Evolutionary conservation across 2,329 filamentous ascomycete species (phyloP).

Genomic region (Truncatella angustata): DNA sequence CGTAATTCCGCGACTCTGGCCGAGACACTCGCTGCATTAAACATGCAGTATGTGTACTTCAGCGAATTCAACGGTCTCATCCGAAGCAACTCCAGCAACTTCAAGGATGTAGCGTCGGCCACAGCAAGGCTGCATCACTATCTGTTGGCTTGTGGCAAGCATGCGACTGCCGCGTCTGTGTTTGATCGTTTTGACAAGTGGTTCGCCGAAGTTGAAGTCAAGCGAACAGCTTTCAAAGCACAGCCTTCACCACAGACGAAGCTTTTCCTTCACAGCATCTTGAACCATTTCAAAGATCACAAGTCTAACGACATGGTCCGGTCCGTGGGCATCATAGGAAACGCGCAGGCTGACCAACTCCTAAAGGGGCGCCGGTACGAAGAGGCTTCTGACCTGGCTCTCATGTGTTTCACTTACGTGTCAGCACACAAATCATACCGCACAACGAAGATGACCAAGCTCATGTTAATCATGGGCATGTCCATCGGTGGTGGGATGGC

Average conservation of each 20-base stretch:
- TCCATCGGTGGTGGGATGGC: conserved; percentile 33
- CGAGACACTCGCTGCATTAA: conserved; percentile 40
- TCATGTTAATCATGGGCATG: conserved; percentile 33
- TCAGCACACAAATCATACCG: conserved; percentile 28
- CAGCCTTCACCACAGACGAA: conserved; percentile 22
- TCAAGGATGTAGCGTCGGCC: conserved; percentile 33
- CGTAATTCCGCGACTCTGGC: conserved; percentile 31
- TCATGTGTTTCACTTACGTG: conserved; percentile 31
- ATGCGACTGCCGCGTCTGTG: conserved; percentile 22
- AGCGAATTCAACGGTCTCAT: conserved; percentile 35
- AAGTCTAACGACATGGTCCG: conserved; percentile 31
- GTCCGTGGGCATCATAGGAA: conserved; percentile 34
- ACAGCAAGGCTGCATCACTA: conserved; percentile 33
- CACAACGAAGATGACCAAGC: conserved; percentile 27
- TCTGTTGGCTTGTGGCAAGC: conserved; percentile 24
- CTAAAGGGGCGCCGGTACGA: conserved; percentile 28
- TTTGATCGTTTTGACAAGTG: conserved; percentile 29
- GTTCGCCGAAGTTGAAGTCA: conserved; percentile 30
- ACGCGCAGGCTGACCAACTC: conserved; percentile 24
- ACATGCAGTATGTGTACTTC: conserved; percentile 39
- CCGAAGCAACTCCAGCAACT: conserved; percentile 31
- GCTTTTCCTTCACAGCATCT: conserved; percentile 28
- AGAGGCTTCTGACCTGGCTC: conserved; percentile 29
- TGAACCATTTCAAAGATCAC: conserved; percentile 33
- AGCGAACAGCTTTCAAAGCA: conserved; percentile 25